Evolutionary conservation across 352 stramenopile genomes (phyloP), one percentile per base, ranked within the genome.

Genomic region (Achlya hypogyna): DNA sequence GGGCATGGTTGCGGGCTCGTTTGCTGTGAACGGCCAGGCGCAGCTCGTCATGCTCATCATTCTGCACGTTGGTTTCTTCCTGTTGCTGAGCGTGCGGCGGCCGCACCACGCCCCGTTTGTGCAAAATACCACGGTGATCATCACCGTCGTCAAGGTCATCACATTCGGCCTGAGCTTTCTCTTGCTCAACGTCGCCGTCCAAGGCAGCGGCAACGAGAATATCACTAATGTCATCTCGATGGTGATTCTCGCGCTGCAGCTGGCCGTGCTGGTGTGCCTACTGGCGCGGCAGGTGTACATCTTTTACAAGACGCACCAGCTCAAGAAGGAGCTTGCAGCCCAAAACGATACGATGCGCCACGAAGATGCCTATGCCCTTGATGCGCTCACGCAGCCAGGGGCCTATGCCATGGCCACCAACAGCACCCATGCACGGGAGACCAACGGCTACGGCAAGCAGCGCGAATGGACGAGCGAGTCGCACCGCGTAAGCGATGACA

Each of bases 71-170:
- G 45, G 83, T 28, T 89, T 88, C 68, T 88, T 89, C 66, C 84
- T 89, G 60, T 87, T 87, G 60, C 54, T 89, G 62, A 78, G 86
- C 62, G 79, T 87, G 45, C 72, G 85, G 65, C 84, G 78, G 23
- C 81, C 81, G 35, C 77, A 88, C 74, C 75, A 86, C 74, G 87
- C 79, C 5, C 75, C 75, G 59, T 89, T 89, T 40, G 76, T 87
- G 42, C 81, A 89, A 71, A 87, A 78, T 20, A 84, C 81, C 6
- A 87, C 81, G 27, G 84, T 76, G 62, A 86, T 89, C 53, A 79
- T 89, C 45, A 85, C 76, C 31, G 79, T 89, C 64, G 84, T 89
- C 78, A 89, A 89, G 70, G 87, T 89, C 63, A 75, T 79, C 14
- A 75, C 85, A 35, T 77, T 89, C 22, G 76, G 87, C 63, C 67